Evolutionary conservation across 768 basidiomycete genomes (phyloP), one percentile per base, ranked within the genome.

Genomic region (Lentinula edodes): DNA sequence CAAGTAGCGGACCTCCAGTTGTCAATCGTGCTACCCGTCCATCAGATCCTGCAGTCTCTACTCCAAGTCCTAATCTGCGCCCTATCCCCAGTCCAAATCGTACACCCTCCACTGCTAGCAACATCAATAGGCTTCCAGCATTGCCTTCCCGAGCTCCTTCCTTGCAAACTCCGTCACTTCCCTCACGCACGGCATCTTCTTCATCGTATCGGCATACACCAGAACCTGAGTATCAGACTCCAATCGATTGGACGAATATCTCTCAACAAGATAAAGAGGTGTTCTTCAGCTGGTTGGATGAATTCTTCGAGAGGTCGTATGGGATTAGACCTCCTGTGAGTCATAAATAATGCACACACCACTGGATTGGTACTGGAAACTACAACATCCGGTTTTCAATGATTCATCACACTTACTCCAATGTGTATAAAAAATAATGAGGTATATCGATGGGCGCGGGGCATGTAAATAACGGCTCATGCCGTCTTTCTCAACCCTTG

Each of bases 261-360:
- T 82, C 84, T 1, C 67, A 70, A 20, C 79, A 86, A 68, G 89
- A 93, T 67, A 92, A 90, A 68, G 74, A 83, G 35, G 82, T 76
- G 28, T 89, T 93, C 68, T 93, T 92, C 71, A 72, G 73, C 62
- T 92, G 90, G 90, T 76, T 93, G 20, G 90, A 93, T 69, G 90
- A 91, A 67, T 92, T 87, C 73, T 93, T 93, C 67, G 79, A 82
- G 15, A 77, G 78, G 38, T 75, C 74, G 53, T 70, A 62, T 52
- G 55, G 57, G 4, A 62, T 62, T 7, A 7, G 34, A 8, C 32
- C 38, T 28, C 4, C 56, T 8, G 12, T 16, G 6, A 50, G 20
- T 23, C 6, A 50, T 23, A 6, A 8, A 32, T 50, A 16, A 23
- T 5, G 42, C 28, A 28, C 28, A 28, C 28, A 28, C 28, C 28